phyloP scores from a whole-genome alignment of 2,329 filamentous ascomycete genomes.

The Calycina marina region DNA sequence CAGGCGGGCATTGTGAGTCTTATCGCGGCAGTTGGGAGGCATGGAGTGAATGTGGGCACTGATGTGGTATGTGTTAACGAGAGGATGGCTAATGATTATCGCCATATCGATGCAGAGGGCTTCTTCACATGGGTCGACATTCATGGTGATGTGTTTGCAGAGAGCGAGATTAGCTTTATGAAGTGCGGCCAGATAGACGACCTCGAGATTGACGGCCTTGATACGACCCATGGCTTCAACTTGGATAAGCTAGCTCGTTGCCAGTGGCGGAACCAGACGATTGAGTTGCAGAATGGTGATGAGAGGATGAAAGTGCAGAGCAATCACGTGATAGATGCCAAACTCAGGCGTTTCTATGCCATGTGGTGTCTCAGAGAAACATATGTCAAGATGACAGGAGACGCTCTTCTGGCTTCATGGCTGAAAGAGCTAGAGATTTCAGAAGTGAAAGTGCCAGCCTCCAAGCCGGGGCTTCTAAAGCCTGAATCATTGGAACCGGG shows the following conservation, averaged over 20 bases:
- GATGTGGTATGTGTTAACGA: constrained; percentile 67
- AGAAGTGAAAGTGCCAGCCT: constrained; percentile 28
- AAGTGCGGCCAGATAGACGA: constrained; percentile 26
- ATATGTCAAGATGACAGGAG: constrained; percentile 72
- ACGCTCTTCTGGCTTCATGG: constrained; percentile 63
- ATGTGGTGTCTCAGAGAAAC: constrained; percentile 70
- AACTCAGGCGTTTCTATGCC: constrained; percentile 58
- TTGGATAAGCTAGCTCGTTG: constrained; percentile 14
- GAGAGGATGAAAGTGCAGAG: constrained; percentile 17
- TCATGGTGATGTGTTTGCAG: constrained; percentile 55
- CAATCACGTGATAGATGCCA: constrained; percentile 35
- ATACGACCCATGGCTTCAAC: constrained; percentile 4
- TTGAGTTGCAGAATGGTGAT: constrained; percentile 7
- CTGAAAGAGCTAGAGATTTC: constrained; percentile 55
- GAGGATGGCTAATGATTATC: constrained; percentile 45
- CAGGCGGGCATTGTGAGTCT: constrained; percentile 63
- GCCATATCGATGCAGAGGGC: constrained; percentile 40
- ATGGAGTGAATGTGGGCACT: constrained; percentile 41
- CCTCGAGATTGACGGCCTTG: constrained; percentile 9
- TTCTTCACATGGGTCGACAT: constrained; percentile 57
- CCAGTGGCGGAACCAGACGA: constrained; percentile 12
- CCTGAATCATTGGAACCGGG: constrained; percentile 11
- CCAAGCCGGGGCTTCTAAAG: constrained; percentile 5
- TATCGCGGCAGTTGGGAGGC: constrained; percentile 30
- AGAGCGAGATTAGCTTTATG: constrained; percentile 46